These are phyloP conservation scores for Quercus phellos DNA, from an alignment of 331 rosid genomes.

Conservation along the genomic window DNA sequence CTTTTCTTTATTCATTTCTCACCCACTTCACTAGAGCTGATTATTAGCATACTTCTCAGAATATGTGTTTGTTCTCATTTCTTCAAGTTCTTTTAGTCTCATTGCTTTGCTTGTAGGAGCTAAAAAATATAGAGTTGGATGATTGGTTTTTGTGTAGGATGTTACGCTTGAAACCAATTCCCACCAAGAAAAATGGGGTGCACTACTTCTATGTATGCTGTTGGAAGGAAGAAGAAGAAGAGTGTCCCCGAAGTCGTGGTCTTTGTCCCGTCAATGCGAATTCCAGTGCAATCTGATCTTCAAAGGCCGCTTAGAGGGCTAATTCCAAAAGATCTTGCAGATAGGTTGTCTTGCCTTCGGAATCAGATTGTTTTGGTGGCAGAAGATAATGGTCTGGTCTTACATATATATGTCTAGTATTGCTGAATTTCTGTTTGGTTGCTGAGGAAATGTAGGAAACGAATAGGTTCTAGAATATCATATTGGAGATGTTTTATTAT, in stretches of 20 bases:
- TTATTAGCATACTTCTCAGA: slow-evolving; percentile 14
- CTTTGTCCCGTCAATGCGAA: slow-evolving; percentile 62
- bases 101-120: slow-evolving; percentile 6
- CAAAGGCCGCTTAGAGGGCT: slow-evolving; percentile 56
- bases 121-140: slow-evolving; percentile 19
- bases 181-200: slow-evolving; percentile 58
- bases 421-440: background rate
- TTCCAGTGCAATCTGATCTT: slow-evolving; percentile 76
- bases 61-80: slow-evolving; percentile 9
- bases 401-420: background rate
- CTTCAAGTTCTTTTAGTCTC: slow-evolving; percentile 13
- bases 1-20: slow-evolving; percentile 10
- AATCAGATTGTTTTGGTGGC: slow-evolving; percentile 78
- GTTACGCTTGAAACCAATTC: slow-evolving; percentile 39
- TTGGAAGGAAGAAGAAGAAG: slow-evolving; percentile 59
- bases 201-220: slow-evolving; percentile 56
- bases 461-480: background rate
- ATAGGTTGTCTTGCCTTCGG: slow-evolving; percentile 57
- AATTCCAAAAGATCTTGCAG: slow-evolving; percentile 53
- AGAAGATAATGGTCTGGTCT: slow-evolving; percentile 60
- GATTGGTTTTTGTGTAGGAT: slow-evolving; percentile 46
- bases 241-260: slow-evolving; percentile 61
- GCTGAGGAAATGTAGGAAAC: background rate
- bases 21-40: slow-evolving; percentile 11
- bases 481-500: background rate